A percentile compares a stretch with the other conserved stretches of the same genome.
These are phyloP conservation scores for Peniophora sp. DNA, from an alignment of 1,284 basidiomycete genomes.

Conservation along the genomic window DNA sequence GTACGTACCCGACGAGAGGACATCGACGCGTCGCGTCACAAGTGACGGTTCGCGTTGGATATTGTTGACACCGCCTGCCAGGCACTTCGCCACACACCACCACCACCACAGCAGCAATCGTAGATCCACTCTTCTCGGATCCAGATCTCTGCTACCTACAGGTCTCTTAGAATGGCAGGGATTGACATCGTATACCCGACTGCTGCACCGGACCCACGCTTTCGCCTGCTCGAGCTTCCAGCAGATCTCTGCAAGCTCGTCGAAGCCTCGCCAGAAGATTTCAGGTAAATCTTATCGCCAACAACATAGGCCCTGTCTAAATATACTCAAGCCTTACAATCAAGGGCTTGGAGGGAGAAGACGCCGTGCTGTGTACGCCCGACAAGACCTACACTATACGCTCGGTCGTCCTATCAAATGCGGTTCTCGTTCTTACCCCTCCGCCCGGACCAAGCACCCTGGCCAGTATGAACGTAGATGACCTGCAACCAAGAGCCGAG, in stretches of 20 bases:
- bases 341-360: constrained; percentile 74
- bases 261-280: constrained; percentile 16
- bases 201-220: constrained; percentile 39
- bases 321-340: constrained; percentile 51
- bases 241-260: constrained; percentile 46
- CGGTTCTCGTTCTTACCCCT: constrained; percentile 66
- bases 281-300: constrained; percentile 3
- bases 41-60: neutral
- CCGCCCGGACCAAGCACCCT: constrained; percentile 27
- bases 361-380: constrained; percentile 81
- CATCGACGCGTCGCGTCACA: neutral
- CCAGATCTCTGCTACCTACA: neutral
- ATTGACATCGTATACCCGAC: constrained; percentile 47
- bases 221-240: constrained; percentile 63
- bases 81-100: neutral
- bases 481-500: constrained; percentile 31
- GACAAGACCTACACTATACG: constrained; percentile 76
- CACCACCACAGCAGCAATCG: neutral
- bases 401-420: constrained; percentile 80
- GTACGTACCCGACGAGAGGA: too few relatives aligned
- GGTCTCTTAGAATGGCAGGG: constrained; percentile 29
- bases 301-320: constrained; percentile 1
- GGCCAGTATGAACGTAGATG: constrained; percentile 18
- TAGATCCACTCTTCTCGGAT: neutral
- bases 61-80: neutral